Evolutionary conservation across 1,139 yeast genomes (phyloP), one percentile per base, ranked within the genome.

Genomic region (Saccharomycopsis crataegensis): DNA sequence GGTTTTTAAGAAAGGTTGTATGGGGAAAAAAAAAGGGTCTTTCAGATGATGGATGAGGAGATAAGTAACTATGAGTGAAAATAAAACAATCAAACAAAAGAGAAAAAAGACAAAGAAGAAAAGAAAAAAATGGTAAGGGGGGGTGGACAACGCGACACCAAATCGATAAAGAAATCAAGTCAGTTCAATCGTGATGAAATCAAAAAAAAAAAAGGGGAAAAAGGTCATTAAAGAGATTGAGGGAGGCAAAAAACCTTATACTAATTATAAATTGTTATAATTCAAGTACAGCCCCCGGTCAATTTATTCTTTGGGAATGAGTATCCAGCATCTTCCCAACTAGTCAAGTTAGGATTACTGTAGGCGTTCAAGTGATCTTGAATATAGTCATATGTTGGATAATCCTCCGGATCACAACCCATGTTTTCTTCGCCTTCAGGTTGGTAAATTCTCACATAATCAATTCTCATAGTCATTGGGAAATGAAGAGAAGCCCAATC

Each of bases 381-480:
- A 62, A 88, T 88, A 69, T 88, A 88, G 59, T 85, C 85, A 53
- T 72, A 70, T 0, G 96, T 88, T 43, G 96, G 96, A 62, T 74
- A 81, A 57, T 73, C 86, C 0, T 62, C 63, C 1, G 96, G 96
- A 64, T 88, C 95, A 68, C 96, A 88, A 0, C 89, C 83, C 8
- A 83, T 58, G 42, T 47, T 55, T 1, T 68, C 64, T 5, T 68
- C 63, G 59, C 72, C 78, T 42, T 68, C 61, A 2, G 94, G 93
- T 68, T 88, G 96, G 66, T 88, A 88, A 14, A 88, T 67, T 59
- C 96, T 78, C 14, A 88, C 88, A 63, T 82, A 85, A 67, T 88
- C 96, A 54, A 88, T 72, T 57, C 80, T 71, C 76, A 87, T 69
- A 2, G 76, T 75, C 2, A 78, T 76, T 0, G 96, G 96, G 76